Evolutionary conservation across 2,329 filamentous ascomycete species (phyloP).

Genomic region (Cercospora sp.): DNA sequence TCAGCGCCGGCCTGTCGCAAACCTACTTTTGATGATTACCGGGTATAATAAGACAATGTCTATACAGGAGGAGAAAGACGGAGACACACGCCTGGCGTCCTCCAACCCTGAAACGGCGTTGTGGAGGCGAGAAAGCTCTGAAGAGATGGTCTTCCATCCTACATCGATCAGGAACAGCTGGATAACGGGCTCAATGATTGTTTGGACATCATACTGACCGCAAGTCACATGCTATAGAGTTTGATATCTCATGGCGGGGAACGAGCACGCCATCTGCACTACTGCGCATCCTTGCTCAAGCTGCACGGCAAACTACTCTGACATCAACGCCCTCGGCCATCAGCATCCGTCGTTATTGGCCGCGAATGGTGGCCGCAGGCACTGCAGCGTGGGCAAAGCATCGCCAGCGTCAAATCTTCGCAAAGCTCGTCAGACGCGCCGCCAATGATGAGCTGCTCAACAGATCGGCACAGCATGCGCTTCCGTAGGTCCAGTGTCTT

Average conservation of each 20-base stretch:
- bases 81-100: not conserved
- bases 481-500: constrained; percentile 1
- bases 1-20: not conserved
- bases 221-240: constrained; percentile 7
- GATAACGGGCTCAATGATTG: not conserved
- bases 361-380: not conserved
- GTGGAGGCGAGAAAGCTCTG: not conserved
- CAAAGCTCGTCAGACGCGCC: constrained; percentile 11
- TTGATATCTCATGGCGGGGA: constrained; percentile 8
- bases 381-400: not conserved
- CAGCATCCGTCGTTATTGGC: constrained; percentile 3
- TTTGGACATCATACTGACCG: not conserved
- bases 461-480: not conserved
- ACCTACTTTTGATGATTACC: not conserved
- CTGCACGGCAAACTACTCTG: constrained; percentile 5
- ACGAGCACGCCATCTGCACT: constrained; percentile 13
- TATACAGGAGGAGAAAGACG: not conserved
- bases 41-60: not conserved
- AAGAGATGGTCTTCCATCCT: not conserved
- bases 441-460: constrained; percentile 14
- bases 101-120: no score
- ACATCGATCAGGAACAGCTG: not conserved
- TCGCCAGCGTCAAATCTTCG: not conserved
- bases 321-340: constrained; percentile 4
- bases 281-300: constrained; percentile 6